Percentiles rank a stretch among this genome's conserved stretches.
Evolutionary conservation across 148 eudicot species (phyloP).

Genomic region (Polygonum maritimum): DNA sequence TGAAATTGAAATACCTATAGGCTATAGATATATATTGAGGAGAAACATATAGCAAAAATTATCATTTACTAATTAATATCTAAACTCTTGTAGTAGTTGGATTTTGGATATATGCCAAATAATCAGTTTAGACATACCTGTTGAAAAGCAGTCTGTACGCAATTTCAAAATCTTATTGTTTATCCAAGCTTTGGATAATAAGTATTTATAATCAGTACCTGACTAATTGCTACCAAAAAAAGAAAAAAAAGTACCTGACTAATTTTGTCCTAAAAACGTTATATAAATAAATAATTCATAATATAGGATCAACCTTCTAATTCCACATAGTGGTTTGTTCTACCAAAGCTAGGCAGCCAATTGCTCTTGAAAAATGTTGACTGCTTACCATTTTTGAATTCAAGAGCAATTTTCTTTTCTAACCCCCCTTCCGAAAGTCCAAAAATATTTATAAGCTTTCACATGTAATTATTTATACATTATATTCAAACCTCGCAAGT

Average conservation of each 20-base stretch:
- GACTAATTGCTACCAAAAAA: neutral
- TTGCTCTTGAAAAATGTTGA: conserved; percentile 1
- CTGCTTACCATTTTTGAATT: conserved; percentile 2
- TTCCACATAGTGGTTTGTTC: neutral
- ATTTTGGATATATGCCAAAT: neutral
- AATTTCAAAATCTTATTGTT: neutral
- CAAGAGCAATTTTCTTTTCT: neutral
- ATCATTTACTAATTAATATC: neutral
- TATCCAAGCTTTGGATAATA: neutral
- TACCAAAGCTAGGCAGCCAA: neutral
- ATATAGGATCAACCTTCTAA: neutral
- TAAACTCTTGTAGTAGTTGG: neutral
- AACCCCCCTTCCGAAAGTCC: neutral
- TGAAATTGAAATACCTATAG: neutral
- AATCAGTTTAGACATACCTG: neutral
- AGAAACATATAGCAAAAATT: neutral
- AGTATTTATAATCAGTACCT: neutral
- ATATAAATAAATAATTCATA: neutral
- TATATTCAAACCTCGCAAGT: too few relatives aligned
- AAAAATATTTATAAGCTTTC: neutral
- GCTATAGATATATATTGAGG: neutral
- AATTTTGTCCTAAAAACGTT: neutral
- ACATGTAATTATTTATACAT: too few relatives aligned
- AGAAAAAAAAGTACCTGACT: neutral
- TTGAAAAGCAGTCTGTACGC: neutral